phyloP scores from a whole-genome alignment of 257 asterid species.

The Solanum habrochaites region DNA sequence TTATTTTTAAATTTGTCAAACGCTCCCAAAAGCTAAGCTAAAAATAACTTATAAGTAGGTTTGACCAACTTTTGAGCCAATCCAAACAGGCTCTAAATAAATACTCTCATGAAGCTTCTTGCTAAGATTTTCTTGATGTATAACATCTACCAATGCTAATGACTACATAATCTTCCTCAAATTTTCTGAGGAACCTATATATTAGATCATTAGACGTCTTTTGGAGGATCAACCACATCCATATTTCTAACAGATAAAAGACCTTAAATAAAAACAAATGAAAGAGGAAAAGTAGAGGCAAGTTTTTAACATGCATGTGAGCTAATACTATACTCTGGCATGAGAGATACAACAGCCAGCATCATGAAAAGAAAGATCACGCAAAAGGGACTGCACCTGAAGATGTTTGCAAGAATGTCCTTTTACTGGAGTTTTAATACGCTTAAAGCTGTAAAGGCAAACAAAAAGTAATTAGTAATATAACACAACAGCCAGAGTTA shows the following conservation, averaged over 20 bases:
- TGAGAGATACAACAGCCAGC: too few relatives aligned
- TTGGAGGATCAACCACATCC: background rate
- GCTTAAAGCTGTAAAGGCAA: conserved; percentile 51
- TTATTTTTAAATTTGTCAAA: background rate
- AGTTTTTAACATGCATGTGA: background rate
- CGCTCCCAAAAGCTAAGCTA: background rate
- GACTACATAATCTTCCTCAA: background rate
- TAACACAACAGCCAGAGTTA: background rate
- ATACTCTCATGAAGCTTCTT: background rate
- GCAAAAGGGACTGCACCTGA: conserved; percentile 43
- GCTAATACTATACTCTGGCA: background rate
- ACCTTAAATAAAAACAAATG: background rate
- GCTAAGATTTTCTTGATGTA: background rate
- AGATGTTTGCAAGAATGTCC: conserved; percentile 85
- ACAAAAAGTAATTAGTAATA: conserved; percentile 2
- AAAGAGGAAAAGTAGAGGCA: background rate
- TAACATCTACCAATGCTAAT: background rate
- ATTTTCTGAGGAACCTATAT: background rate
- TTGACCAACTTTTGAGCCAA: background rate
- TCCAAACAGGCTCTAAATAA: background rate
- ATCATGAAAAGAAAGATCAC: background rate
- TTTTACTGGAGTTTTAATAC: conserved; percentile 74
- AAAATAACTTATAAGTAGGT: background rate
- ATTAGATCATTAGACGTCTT: background rate
- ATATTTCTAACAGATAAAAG: background rate